These are phyloP conservation scores for Pseudogymnoascus sp. DNA, from an alignment of 2,329 filamentous ascomycete genomes.

Conservation along the genomic window DNA sequence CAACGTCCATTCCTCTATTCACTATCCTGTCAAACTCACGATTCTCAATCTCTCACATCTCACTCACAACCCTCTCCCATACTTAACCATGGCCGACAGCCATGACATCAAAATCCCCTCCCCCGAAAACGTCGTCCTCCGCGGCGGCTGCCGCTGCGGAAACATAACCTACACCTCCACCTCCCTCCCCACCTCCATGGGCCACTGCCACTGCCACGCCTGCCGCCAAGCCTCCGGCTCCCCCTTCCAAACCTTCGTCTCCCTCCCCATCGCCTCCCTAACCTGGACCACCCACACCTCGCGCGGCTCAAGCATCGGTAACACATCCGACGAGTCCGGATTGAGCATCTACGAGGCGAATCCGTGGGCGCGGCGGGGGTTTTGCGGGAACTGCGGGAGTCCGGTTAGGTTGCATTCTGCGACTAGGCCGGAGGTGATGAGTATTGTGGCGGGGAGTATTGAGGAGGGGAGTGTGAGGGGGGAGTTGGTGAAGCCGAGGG, in stretches of 20 bases:
- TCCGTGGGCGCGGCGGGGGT: conserved; percentile 32
- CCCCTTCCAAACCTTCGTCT: conserved; percentile 36
- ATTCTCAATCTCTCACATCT: not conserved
- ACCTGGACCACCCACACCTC: conserved; percentile 26
- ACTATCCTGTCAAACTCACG: not conserved
- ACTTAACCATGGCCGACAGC: not conserved
- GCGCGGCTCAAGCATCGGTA: not conserved
- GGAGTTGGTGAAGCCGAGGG: conserved; percentile 23
- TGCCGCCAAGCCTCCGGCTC: conserved; percentile 42
- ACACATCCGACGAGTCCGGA: conserved; percentile 10
- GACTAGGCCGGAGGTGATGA: conserved; percentile 26
- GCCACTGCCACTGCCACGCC: conserved; percentile 40
- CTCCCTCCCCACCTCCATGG: conserved; percentile 29
- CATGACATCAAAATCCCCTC: not conserved
- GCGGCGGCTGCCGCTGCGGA: conserved; percentile 38
- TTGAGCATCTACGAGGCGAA: conserved; percentile 31
- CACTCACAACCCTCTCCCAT: not conserved
- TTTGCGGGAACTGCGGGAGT: conserved; percentile 39
- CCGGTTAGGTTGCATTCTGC: conserved; percentile 38
- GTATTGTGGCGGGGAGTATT: conserved; percentile 35
- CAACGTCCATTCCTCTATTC: not conserved
- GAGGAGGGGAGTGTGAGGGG: conserved; percentile 33
- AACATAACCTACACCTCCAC: conserved; percentile 35
- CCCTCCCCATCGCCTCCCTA: conserved; percentile 30
- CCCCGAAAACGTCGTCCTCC: conserved; percentile 21